Evolutionary conservation across 352 stramenopile species (phyloP), one percentile per base, ranked within the genome.

Genomic region (Globisporangium lucens): DNA sequence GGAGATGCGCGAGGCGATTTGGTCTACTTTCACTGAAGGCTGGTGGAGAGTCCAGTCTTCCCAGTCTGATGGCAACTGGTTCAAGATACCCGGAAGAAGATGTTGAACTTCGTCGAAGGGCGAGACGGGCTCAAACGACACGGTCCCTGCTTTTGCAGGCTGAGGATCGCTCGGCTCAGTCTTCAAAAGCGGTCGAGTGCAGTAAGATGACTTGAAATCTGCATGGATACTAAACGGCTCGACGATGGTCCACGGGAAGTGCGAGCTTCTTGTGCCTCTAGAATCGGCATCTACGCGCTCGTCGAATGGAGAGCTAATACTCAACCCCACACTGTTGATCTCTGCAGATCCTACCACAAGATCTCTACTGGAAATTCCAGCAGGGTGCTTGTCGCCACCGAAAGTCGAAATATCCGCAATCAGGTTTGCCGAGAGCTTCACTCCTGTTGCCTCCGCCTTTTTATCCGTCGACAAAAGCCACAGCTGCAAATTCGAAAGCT

Each of bases 391-490:
- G 36, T 72, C 52, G 22, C 38, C 41, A 35, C 12, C 51, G 17
- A 56, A 74, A 0, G 36, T 24, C 27, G 60, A 65, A 4, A 67
- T 29, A 36, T 70, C 68, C 5, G 55, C 61, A 35, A 49, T 35
- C n/a, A 73, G 43, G 33, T 63, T 69, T 29, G 64, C 74, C 5
- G 79, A 89, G 9, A 93, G 43, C 61, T 86, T 76, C 33, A 89
- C 75, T 46, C 82, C 85, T 43, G 78, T 68, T 15, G 76, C 76
- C 10, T 93, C 83, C 3, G 72, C 62, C 61, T 82, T 87, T 12
- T 75, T 75, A 59, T 93, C 85, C 0, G 74, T 90, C 30, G 85
- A 87, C 12, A 93, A 58, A 13, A 93, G 49, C 85, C 85, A 93
- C 51, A 91, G 24, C 57, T 91, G 71, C 56, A 91, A 57, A 52